phyloP scores from a whole-genome alignment of 1,284 basidiomycete genomes.

The Peniophora sp. region DNA sequence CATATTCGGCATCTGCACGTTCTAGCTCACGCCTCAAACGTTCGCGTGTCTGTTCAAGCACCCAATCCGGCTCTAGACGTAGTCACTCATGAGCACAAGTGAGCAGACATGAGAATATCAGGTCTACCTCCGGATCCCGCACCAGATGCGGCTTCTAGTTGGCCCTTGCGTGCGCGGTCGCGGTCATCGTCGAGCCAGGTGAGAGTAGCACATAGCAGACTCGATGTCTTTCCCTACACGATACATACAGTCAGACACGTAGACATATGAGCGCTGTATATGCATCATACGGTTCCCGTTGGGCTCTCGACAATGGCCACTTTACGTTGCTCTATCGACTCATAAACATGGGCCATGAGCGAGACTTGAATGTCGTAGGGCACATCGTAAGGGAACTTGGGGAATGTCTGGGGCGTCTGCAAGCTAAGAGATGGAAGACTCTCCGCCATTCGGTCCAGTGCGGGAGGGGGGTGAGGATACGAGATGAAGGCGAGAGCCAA shows the following conservation, averaged over 20 bases:
- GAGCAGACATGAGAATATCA: neutral
- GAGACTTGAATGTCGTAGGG: constrained; percentile 88
- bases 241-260: neutral
- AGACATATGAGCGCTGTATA: constrained; percentile 3
- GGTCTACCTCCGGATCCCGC: constrained; percentile 23
- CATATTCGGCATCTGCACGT: constrained; percentile 55
- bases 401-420: constrained; percentile 57
- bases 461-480: no score
- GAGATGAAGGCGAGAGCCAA: no score
- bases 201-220: constrained; percentile 70
- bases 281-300: constrained; percentile 63
- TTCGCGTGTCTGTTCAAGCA: constrained; percentile 68
- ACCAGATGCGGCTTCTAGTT: constrained; percentile 34
- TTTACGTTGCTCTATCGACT: constrained; percentile 66
- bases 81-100: neutral
- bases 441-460: neutral
- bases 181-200: constrained; percentile 75
- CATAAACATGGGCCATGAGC: constrained; percentile 85
- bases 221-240: constrained; percentile 76
- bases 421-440: constrained; percentile 31
- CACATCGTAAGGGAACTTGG: constrained; percentile 71
- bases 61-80: constrained; percentile 70
- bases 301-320: constrained; percentile 83
- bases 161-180: constrained; percentile 56
- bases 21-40: constrained; percentile 58